Evolutionary conservation across 225 moss, liverwort and hornwort species (phyloP).

Genomic region (Anthoceros angustus): DNA sequence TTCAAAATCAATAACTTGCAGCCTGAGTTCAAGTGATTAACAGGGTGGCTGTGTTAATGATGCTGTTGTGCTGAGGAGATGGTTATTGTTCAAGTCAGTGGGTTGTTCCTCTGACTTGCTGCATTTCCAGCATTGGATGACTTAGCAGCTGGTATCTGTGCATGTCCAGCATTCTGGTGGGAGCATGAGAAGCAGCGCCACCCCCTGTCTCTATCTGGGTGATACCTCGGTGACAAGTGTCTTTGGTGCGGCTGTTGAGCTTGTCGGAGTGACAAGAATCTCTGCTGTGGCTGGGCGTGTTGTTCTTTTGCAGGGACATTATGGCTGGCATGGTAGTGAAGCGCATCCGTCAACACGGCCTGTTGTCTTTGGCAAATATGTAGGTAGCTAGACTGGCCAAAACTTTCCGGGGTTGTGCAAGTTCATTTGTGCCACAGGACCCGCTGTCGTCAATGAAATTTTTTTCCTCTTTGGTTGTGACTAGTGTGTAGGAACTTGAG

Average conservation of each 20-base stretch:
- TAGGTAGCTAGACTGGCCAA: too few relatives aligned
- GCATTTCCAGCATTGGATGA: neutral
- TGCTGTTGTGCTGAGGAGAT: neutral
- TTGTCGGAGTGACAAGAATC: neutral
- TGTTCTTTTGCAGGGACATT: too few relatives aligned
- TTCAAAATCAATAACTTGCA: neutral
- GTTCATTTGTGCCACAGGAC: too few relatives aligned
- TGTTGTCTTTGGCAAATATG: too few relatives aligned
- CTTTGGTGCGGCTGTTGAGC: neutral
- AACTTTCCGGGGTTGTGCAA: too few relatives aligned
- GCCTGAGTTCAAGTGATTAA: neutral
- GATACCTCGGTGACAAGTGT: neutral
- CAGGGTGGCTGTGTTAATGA: neutral
- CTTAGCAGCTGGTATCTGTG: neutral
- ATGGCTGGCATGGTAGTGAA: too few relatives aligned
- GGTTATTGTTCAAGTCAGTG: too few relatives aligned
- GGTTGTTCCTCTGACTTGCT: neutral
- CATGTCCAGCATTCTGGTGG: neutral
- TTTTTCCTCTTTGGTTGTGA: too few relatives aligned
- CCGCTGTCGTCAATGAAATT: too few relatives aligned
- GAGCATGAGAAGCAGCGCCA: neutral
- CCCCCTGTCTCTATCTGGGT: neutral
- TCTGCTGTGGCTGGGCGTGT: neutral
- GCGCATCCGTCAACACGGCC: too few relatives aligned
- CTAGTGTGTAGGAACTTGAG: too few relatives aligned